Percentiles rank a stretch among this genome's conserved stretches.
Conservation (phyloP, 768 basidiomycete species). For the Jaapia argillacea region DNA sequence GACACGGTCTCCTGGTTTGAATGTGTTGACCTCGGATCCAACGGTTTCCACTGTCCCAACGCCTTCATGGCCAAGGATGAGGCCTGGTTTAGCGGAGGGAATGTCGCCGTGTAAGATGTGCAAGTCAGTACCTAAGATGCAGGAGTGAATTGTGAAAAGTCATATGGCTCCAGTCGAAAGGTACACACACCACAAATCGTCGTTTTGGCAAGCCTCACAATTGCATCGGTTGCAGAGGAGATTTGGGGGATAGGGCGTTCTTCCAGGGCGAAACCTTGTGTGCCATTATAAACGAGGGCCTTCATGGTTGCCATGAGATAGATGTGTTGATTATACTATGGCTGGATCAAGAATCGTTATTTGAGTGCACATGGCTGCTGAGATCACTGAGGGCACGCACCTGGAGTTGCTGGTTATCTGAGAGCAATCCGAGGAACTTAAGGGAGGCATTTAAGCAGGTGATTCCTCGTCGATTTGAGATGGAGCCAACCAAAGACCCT, state of each 20-base stretch:
- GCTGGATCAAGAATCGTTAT: too few species aligned
- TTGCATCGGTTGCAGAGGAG: constrained; percentile 11
- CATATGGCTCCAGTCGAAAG: neutral
- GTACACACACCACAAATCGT: constrained; percentile 13
- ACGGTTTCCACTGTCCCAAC: constrained; percentile 23
- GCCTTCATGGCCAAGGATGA: constrained; percentile 32
- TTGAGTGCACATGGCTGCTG: too few species aligned
- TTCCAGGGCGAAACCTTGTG: constrained; percentile 1
- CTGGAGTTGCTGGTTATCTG: too few species aligned
- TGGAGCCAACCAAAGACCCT: too few species aligned
- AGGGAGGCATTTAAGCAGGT: too few species aligned
- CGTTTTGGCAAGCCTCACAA: constrained; percentile 12
- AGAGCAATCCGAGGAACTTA: too few species aligned
- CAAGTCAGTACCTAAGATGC: constrained; percentile 23
- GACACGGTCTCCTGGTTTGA: constrained; percentile 21
- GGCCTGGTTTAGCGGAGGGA: constrained; percentile 14
- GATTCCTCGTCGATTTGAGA: too few species aligned
- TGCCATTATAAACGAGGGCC: neutral
- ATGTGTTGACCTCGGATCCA: constrained; percentile 19
- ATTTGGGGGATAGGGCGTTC: constrained; percentile 11
- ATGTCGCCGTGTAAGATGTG: constrained; percentile 22
- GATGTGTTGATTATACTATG: too few species aligned
- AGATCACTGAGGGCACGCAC: too few species aligned
- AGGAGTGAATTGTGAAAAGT: neutral
- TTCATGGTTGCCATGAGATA: neutral